Base-by-base conservation (phyloP, 305 asterid genomes). In the Solanum chacoense region DNA sequence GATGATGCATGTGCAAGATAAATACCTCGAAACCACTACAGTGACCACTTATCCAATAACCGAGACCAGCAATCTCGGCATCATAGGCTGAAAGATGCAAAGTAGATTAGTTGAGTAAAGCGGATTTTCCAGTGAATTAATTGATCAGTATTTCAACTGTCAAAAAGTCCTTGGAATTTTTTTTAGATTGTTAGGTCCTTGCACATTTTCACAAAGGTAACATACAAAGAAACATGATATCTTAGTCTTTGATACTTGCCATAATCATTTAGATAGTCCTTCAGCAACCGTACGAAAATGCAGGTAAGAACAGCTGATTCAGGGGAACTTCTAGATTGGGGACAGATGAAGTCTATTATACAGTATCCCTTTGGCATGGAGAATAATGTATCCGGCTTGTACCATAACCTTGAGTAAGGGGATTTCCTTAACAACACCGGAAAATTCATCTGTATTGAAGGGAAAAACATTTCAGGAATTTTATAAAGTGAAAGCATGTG, bases 61-160 rank as follows among this genome's bases (percentile, higher is more conserved):
- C 86, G 45, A 97, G 99, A 87, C 99, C 99, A 88, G 98, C 99
- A 91, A 96, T 95, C 93, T 96, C 93, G 38, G 99, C 99, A 94
- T 97, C 92, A 31, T 97, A 97, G 90, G 99, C 98, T 97, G 98
- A 87, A 92, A 91, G 42, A 92, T 42, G 92, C 90, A 84, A 77
- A 73, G 45, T 34, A 76, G 7, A 38, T 74, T 76, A 75, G 55
- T 28, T 4, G 73, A 50, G 73, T 50, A 6, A 83, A 20, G 87
- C 5, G 10, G 42, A 83, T 28, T 83, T 29, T 86, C 45, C 88
- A 73, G 38, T n/a, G 16, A 67, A 10, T 31, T 6, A 87, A 87
- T 29, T 20, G 87, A 83, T 87, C 89, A 73, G 36, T 40, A 45
- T 87, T 87, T 73, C 71, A 74, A 42, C 88, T 11, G 83, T 87